Conservation (phyloP, 805 yeast species). For the Starmerella bacillaris region DNA sequence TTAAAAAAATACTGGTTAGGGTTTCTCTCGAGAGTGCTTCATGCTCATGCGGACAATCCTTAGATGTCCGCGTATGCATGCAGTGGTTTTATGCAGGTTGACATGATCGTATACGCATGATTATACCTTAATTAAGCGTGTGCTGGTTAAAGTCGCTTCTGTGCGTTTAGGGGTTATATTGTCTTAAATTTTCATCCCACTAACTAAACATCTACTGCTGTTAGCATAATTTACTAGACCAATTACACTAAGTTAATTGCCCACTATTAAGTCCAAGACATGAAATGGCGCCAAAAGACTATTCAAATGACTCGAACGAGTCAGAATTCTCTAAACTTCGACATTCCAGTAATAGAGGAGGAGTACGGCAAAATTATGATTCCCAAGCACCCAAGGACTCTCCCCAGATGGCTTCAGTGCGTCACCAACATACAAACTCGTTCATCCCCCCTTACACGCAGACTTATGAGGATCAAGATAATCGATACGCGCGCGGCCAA, state of each 20-base stretch:
- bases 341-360: background rate
- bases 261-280: slow-evolving; percentile 2
- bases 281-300: slow-evolving; percentile 7
- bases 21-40: too few relatives aligned
- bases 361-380: background rate
- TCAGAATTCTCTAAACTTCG: slow-evolving; percentile 1
- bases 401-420: background rate
- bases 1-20: too few relatives aligned
- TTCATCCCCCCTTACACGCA: slow-evolving; percentile 1
- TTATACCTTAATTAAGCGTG: slow-evolving; percentile 1
- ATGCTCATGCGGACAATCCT: too few relatives aligned
- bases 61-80: too few relatives aligned
- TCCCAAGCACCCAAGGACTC: background rate
- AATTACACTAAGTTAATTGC: too few relatives aligned
- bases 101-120: too few relatives aligned
- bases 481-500: slow-evolving; percentile 4
- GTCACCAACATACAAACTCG: background rate
- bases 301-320: background rate
- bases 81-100: too few relatives aligned
- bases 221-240: too few relatives aligned
- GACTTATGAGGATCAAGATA: slow-evolving; percentile 1
- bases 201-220: background rate
- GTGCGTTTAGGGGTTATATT: background rate
- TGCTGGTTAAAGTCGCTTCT: background rate
- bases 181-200: background rate